Percentiles rank a stretch among this genome's conserved stretches.
Conservation (phyloP, 2,329 filamentous ascomycete genomes). For the Pyrenochaeta sp. region DNA sequence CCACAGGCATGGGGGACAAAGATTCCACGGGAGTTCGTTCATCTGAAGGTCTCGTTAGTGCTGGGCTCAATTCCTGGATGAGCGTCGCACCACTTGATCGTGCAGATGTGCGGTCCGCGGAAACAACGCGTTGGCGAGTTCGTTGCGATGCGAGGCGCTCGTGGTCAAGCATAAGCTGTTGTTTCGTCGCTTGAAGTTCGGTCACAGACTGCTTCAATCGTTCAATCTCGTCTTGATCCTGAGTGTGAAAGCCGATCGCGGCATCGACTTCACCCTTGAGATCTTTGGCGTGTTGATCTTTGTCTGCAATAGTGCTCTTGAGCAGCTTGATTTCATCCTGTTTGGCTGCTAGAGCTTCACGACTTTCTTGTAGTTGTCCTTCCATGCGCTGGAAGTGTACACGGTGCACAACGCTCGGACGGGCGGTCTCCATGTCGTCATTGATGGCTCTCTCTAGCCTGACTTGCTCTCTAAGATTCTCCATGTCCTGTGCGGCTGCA, state of each 20-base stretch:
- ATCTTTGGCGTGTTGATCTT: slow-evolving; percentile 28
- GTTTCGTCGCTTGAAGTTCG: slow-evolving; percentile 38
- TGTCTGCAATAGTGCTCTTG: slow-evolving; percentile 19
- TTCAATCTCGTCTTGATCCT: slow-evolving; percentile 38
- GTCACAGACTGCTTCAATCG: slow-evolving; percentile 29
- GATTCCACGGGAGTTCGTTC: slow-evolving; percentile 17
- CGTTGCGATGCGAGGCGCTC: slow-evolving; percentile 38
- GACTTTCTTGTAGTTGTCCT: slow-evolving; percentile 37
- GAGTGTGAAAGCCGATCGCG: slow-evolving; percentile 19
- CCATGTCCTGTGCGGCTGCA: slow-evolving; percentile 31
- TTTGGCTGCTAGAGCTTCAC: slow-evolving; percentile 27
- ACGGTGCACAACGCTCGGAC: slow-evolving; percentile 43
- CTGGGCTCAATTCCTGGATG: slow-evolving; percentile 32
- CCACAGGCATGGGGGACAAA: slow-evolving; percentile 8
- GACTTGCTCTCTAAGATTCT: slow-evolving; percentile 34
- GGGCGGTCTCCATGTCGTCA: slow-evolving; percentile 38
- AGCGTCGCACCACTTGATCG: slow-evolving; percentile 45
- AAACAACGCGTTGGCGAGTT: slow-evolving; percentile 27
- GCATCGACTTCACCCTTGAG: slow-evolving; percentile 28
- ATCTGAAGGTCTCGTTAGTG: slow-evolving; percentile 21
- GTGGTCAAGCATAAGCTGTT: slow-evolving; percentile 44
- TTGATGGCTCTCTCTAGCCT: slow-evolving; percentile 36
- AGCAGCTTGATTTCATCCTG: slow-evolving; percentile 32
- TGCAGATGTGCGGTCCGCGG: slow-evolving; percentile 34
- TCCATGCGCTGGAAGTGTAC: slow-evolving; percentile 47